Conservation (phyloP, 2,329 filamentous ascomycete genomes). For the Fusarium marasasianum region DNA sequence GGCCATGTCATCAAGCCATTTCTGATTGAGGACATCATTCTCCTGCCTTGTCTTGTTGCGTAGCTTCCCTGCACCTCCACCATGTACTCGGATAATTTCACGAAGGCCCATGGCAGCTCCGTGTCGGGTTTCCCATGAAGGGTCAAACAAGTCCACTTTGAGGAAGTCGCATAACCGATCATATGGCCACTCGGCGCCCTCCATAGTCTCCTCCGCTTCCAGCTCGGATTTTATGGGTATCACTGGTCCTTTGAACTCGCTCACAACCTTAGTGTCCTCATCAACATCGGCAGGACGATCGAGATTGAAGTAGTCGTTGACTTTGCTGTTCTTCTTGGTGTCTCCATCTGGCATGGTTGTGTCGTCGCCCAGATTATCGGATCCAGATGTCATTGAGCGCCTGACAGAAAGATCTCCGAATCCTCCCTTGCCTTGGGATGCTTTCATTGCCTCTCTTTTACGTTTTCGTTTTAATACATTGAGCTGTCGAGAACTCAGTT, state of each 20-base stretch:
- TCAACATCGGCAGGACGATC: constrained; percentile 81
- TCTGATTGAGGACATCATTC: constrained; percentile 82
- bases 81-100: constrained; percentile 92
- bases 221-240: constrained; percentile 87
- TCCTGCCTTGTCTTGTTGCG: constrained; percentile 74
- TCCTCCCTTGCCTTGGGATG: constrained; percentile 84
- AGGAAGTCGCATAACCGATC: constrained; percentile 94
- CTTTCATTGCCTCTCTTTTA: constrained; percentile 88
- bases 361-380: constrained; percentile 70
- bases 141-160: constrained; percentile 91
- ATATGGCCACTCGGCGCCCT: constrained; percentile 91
- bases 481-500: constrained; percentile 89
- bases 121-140: constrained; percentile 94
- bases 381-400: constrained; percentile 67
- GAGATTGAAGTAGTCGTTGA: constrained; percentile 88
- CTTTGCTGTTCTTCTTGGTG: constrained; percentile 69
- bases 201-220: constrained; percentile 77
- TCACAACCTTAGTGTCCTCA: constrained; percentile 90
- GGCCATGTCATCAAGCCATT: constrained; percentile 94
- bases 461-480: constrained; percentile 95
- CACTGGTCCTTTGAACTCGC: constrained; percentile 90
- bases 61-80: constrained; percentile 82
- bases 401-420: constrained; percentile 86
- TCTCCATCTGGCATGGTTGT: constrained; percentile 62
- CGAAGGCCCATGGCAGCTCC: constrained; percentile 94